Evolutionary conservation across 2,329 filamentous ascomycete genomes (phyloP).

Genomic region (Venturia oleaginea): DNA sequence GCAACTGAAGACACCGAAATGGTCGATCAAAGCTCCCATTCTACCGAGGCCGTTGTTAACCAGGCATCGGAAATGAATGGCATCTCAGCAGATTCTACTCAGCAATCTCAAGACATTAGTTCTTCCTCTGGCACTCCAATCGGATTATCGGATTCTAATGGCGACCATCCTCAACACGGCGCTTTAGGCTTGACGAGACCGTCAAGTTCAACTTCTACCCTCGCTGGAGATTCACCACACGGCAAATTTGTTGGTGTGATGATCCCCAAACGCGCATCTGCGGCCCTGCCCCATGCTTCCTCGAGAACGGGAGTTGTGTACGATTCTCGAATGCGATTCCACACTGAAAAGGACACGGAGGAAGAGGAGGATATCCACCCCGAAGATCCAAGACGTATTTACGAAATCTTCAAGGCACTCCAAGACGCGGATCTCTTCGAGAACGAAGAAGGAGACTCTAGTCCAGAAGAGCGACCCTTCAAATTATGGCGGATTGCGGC

Average conservation of each 20-base stretch:
- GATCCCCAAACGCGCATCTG: conserved; percentile 7
- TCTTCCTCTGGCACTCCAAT: not conserved
- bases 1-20: not conserved
- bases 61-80: not conserved
- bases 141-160: not conserved
- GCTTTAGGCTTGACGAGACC: not conserved
- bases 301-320: conserved; percentile 49
- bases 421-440: conserved; percentile 46
- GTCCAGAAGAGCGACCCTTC: conserved; percentile 29
- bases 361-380: conserved; percentile 70
- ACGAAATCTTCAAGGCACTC: conserved; percentile 85
- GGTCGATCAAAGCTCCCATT: not conserved
- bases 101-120: not conserved
- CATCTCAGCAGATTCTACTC: not conserved
- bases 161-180: not conserved
- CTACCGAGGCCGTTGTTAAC: not conserved
- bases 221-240: not conserved
- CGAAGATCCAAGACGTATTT: conserved; percentile 86
- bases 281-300: conserved; percentile 28
- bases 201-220: not conserved
- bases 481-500: conserved; percentile 63
- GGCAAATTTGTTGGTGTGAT: conserved; percentile 9
- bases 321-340: conserved; percentile 90
- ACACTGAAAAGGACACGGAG: conserved; percentile 58
- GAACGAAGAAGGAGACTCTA: conserved; percentile 55